Evolutionary conservation across 495 filamentous ascomycete genomes (phyloP).

Genomic region (Cairneyella variabilis): DNA sequence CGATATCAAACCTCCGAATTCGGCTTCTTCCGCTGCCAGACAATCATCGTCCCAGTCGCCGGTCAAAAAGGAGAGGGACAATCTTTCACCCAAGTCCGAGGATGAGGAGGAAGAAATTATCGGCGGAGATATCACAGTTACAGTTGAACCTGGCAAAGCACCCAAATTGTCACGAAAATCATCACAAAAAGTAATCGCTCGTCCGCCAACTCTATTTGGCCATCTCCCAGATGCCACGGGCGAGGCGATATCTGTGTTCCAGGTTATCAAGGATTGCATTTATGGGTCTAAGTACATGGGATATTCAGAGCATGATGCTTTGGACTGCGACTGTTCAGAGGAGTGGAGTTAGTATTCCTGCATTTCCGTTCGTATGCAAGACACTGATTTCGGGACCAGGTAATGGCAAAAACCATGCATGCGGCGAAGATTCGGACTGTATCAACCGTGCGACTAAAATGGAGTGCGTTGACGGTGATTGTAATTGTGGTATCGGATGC

Average conservation of each 20-base stretch:
- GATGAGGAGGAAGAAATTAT: slow-evolving; percentile 44
- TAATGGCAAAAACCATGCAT: slow-evolving; percentile 72
- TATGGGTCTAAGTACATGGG: slow-evolving; percentile 90
- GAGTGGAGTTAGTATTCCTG: slow-evolving; percentile 80
- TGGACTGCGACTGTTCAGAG: slow-evolving; percentile 93
- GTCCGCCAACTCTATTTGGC: slow-evolving; percentile 60
- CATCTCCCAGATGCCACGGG: slow-evolving; percentile 69
- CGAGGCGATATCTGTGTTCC: slow-evolving; percentile 73
- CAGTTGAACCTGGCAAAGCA: slow-evolving; percentile 62
- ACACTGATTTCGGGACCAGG: slow-evolving; percentile 50
- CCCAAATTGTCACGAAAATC: slow-evolving; percentile 72
- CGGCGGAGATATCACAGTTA: slow-evolving; percentile 58
- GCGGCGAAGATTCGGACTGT: slow-evolving; percentile 95
- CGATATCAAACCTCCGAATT: slow-evolving; percentile 22
- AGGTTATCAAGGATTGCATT: slow-evolving; percentile 73
- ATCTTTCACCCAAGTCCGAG: slow-evolving; percentile 30
- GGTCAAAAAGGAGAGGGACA: neutral
- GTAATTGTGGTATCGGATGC: slow-evolving; percentile 81
- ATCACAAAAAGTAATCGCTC: slow-evolving; percentile 62
- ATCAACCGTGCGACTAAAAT: slow-evolving; percentile 98
- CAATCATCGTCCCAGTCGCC: slow-evolving; percentile 38
- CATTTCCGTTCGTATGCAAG: slow-evolving; percentile 5
- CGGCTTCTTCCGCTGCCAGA: slow-evolving; percentile 20
- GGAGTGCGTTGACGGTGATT: slow-evolving; percentile 81
- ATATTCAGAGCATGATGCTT: slow-evolving; percentile 79